Evolutionary conservation across 768 basidiomycete genomes (phyloP).

Genomic region (Tricholoma sp.): DNA sequence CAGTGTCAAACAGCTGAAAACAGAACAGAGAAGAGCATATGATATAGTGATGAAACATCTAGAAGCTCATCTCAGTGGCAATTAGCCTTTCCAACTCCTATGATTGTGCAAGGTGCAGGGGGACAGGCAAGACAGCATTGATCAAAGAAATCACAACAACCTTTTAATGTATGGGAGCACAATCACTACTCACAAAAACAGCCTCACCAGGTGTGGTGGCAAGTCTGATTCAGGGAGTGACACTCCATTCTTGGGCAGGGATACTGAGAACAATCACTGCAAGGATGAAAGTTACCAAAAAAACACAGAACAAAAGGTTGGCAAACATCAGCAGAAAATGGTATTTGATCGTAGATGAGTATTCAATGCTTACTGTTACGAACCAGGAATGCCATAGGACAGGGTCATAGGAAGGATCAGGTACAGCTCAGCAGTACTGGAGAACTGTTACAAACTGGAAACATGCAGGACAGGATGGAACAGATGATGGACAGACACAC

Average conservation of each 20-base stretch:
- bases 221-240: not conserved
- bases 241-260: not conserved
- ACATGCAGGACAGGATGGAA: too few relatives aligned
- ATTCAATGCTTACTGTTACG: not conserved
- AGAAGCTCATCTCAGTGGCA: not conserved
- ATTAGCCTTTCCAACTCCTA: slow-evolving; percentile 27
- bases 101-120: slow-evolving; percentile 15
- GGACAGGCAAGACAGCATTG: not conserved
- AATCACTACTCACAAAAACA: not conserved
- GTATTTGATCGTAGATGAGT: not conserved
- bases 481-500: too few relatives aligned
- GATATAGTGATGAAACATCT: not conserved
- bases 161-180: not conserved
- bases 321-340: not conserved
- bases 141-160: not conserved
- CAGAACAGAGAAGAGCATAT: not conserved
- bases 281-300: not conserved
- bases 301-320: not conserved
- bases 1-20: not conserved
- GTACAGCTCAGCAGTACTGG: too few relatives aligned
- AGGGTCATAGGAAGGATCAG: too few relatives aligned
- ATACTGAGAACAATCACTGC: not conserved
- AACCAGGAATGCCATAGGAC: too few relatives aligned
- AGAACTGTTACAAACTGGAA: too few relatives aligned
- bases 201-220: not conserved